phyloP scores from a whole-genome alignment of 2,329 filamentous ascomycete genomes.

The Aspergillus alliaceus region DNA sequence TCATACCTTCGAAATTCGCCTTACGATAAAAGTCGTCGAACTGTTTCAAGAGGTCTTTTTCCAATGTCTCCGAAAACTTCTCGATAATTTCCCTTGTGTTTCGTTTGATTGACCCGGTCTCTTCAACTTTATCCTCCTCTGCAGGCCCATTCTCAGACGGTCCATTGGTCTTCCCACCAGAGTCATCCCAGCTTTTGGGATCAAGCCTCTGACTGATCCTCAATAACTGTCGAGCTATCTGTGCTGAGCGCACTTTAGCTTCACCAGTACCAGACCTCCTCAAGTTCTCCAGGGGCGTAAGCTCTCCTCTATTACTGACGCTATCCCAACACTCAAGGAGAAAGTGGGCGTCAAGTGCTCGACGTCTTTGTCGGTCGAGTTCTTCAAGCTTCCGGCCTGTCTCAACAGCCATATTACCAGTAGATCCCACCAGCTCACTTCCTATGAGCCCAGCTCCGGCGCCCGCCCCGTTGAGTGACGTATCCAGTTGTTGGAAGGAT shows the following conservation, averaged over 20 bases:
- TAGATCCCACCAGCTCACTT: constrained; percentile 43
- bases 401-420: constrained; percentile 87
- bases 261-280: constrained; percentile 81
- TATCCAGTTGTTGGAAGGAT: constrained; percentile 86
- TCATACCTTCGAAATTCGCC: constrained; percentile 97
- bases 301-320: constrained; percentile 83
- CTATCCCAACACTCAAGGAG: constrained; percentile 96
- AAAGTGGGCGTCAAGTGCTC: constrained; percentile 91
- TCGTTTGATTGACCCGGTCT: constrained; percentile 42
- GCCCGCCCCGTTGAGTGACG: constrained; percentile 68
- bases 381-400: constrained; percentile 94
- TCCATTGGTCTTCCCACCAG: constrained; percentile 55
- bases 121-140: constrained; percentile 53
- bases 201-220: constrained; percentile 92
- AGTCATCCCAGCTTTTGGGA: constrained; percentile 65
- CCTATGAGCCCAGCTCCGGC: constrained; percentile 20
- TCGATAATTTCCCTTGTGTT: constrained; percentile 88
- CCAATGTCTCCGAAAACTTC: constrained; percentile 92
- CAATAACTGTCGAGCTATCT: constrained; percentile 90
- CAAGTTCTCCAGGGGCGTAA: constrained; percentile 85
- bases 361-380: constrained; percentile 83
- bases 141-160: constrained; percentile 27
- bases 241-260: constrained; percentile 89
- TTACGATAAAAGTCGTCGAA: constrained; percentile 96
- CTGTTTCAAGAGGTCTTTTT: constrained; percentile 91